Evolutionary conservation across 306 rosid species (phyloP), one percentile per base, ranked within the genome.

Genomic region (Adenanthera pavonina): DNA sequence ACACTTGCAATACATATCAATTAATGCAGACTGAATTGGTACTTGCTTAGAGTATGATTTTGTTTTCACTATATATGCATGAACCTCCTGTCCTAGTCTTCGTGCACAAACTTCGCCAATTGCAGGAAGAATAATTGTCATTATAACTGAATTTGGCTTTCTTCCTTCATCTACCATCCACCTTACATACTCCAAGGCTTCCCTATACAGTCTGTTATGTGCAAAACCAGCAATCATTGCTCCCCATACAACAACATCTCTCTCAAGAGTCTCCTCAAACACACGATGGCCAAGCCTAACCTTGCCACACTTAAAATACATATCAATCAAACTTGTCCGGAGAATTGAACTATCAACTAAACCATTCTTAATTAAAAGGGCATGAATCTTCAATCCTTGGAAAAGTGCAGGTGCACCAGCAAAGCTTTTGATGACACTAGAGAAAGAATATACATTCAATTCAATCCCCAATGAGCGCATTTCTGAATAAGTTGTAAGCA

Each of bases 1-100:
- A 9, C 97, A 93, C 79, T 93, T 93, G 84, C 92, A 86, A 79
- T 93, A 93, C 97, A 93, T 93, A 76, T 93, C 96, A 83, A 90
- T 91, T 89, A 93, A 87, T 12, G 91, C 91, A 73, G 96, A 90
- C 53, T 89, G 94, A 82, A 93, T 78, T 17, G 87, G 88, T n/a
- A 87, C 83, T 77, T 79, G 90, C 84, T 59, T 87, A 0, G 86
- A 69, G 66, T 90, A 93, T 5, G 86, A 72, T 78, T 87, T 90
- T 1, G 90, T 82, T 83, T 91, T 93, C 76, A 93, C 20, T 14
- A 87, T 91, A 82, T 83, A 91, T 20, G 92, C 97, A 85, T 93
- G 97, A 62, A 83, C 81, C 84, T 93, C 96, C 81, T 80, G 81
- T 75, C 96, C 97, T 40, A 91, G 80, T 81, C 81, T 85, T 78